Evolutionary conservation across 2,329 filamentous ascomycete genomes (phyloP).

Genomic region (Colletotrichum sp.): DNA sequence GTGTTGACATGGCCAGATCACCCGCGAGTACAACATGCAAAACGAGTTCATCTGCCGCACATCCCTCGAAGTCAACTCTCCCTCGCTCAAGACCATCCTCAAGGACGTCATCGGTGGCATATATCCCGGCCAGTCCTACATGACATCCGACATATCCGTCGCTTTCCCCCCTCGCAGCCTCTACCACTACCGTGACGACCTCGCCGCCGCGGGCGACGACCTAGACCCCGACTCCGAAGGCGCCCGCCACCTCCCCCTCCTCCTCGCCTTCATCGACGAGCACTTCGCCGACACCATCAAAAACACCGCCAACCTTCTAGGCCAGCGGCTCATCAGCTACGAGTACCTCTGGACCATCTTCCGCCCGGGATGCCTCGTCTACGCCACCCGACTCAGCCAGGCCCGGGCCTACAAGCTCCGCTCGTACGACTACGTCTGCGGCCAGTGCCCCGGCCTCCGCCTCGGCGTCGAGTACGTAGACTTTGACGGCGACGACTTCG

Average conservation of each 20-base stretch:
- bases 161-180: constrained; percentile 27
- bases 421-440: constrained; percentile 40
- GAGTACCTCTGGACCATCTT: constrained; percentile 60
- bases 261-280: constrained; percentile 50
- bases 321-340: constrained; percentile 58
- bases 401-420: constrained; percentile 43
- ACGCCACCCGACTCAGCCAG: constrained; percentile 41
- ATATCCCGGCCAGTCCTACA: constrained; percentile 30
- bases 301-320: constrained; percentile 53
- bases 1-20: background rate
- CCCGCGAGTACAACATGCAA: constrained; percentile 23
- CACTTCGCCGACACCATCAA: constrained; percentile 57
- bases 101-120: constrained; percentile 24
- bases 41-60: constrained; percentile 21
- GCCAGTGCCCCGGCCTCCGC: constrained; percentile 31
- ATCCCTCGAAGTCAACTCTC: constrained; percentile 26
- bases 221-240: constrained; percentile 27
- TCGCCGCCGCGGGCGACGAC: constrained; percentile 24
- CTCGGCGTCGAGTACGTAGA: constrained; percentile 42
- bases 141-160: constrained; percentile 25
- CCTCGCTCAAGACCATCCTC: constrained; percentile 26
- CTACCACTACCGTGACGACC: constrained; percentile 30
- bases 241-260: constrained; percentile 34
- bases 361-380: constrained; percentile 47
- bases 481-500: constrained; percentile 52